Percentiles rank a stretch among this genome's conserved stretches.
Evolutionary conservation across 306 rosid species (phyloP).

Genomic region (Astragalus membranaceus): DNA sequence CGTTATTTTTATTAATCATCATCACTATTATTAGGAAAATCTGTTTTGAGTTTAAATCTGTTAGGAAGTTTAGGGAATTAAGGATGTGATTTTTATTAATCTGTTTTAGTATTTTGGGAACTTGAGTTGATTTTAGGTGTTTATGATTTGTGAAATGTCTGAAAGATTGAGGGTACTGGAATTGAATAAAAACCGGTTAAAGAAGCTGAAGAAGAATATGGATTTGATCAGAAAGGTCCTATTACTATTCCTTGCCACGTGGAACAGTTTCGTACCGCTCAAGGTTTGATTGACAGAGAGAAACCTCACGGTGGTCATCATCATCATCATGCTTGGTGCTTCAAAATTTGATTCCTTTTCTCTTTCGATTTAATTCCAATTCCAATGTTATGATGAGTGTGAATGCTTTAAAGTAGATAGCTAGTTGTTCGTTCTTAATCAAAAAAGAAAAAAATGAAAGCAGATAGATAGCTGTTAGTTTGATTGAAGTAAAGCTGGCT

Average conservation of each 20-base stretch:
- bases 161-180: too few relatives aligned
- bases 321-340: slow-evolving; percentile 60
- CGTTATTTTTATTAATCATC: too few relatives aligned
- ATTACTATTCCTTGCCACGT: slow-evolving; percentile 86
- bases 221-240: slow-evolving; percentile 81
- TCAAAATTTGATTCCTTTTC: slow-evolving; percentile 42
- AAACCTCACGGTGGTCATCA: background rate
- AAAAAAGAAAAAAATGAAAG: background rate
- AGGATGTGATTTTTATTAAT: too few relatives aligned
- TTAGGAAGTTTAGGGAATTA: too few relatives aligned
- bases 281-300: slow-evolving; percentile 55
- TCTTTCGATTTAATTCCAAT: background rate
- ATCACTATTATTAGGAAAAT: too few relatives aligned
- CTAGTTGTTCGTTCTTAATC: background rate
- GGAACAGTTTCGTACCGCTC: slow-evolving; percentile 64
- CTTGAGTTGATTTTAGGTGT: too few relatives aligned
- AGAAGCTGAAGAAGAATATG: slow-evolving; percentile 83
- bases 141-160: too few relatives aligned
- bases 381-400: background rate
- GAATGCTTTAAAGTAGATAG: slow-evolving; percentile 17
- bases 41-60: too few relatives aligned
- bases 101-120: too few relatives aligned
- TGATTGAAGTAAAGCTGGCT: too few relatives aligned
- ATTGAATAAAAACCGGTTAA: too few relatives aligned
- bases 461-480: slow-evolving; percentile 12